Evolutionary conservation across 140 eudicot genomes (phyloP), one percentile per base, ranked within the genome.

Genomic region (Senecio squalidus): DNA sequence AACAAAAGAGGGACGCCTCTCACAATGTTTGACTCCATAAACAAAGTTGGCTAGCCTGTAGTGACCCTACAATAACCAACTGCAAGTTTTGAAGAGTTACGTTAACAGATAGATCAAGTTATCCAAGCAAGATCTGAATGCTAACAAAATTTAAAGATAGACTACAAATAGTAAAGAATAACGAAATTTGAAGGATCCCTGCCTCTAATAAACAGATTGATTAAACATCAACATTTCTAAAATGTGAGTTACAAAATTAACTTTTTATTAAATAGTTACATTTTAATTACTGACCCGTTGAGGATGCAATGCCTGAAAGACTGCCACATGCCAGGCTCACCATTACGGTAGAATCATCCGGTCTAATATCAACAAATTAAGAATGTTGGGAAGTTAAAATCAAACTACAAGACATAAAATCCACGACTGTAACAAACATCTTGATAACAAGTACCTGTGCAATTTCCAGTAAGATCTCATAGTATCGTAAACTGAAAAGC

Each of bases 241-340:
- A 52, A 18, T 5, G 31, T n/a, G n/a, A n/a, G n/a, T n/a, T n/a
- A n/a, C n/a, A n/a, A n/a, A n/a, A n/a, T n/a, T n/a, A n/a, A n/a
- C n/a, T n/a, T n/a, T n/a, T n/a, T n/a, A n/a, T n/a, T n/a, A n/a
- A n/a, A n/a, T n/a, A n/a, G n/a, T n/a, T n/a, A 17, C 20, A 17
- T 49, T 59, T 6, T 20, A 58, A 58, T 65, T 26, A 63, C 92
- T 65, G 64, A 91, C 98, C 98, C 76, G 98, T 78, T 58, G 98
- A 91, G 76, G 98, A 76, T 34, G 96, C 96, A 68, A 91, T 78
- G 72, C 98, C 98, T 38, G 98, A 83, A 66, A 91, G 74, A 74
- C 98, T 86, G 62, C 98, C 98, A 81, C 94, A 91, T 59, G 91
- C 96, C 49, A 91, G 95, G 69, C 96, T 81, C 66, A 83, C 82